Evolutionary conservation across 2,329 filamentous ascomycete species (phyloP), one percentile per base, ranked within the genome.

Genomic region (Curvularia verruculosa): DNA sequence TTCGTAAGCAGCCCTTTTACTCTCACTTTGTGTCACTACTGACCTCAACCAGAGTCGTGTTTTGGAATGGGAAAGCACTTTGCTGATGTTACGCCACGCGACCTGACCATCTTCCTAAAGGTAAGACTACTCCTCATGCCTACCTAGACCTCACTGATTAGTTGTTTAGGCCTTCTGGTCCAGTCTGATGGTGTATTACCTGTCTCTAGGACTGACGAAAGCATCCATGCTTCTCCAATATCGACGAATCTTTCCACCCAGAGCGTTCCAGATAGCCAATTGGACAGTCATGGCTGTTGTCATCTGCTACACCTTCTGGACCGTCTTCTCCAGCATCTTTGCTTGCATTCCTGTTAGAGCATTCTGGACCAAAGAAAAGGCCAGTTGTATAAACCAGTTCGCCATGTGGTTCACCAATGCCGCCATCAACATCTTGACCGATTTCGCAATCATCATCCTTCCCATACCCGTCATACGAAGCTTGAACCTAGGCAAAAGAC

Each of bases 401-500:
- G 67, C 66, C 3, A 66, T 72, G 56, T 75, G 73, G 70, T 68
- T 68, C 29, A 58, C 55, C n/a, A 58, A 58, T 21, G 55, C 55
- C 26, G 50, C 54, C 0, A 66, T 75, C 49, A 76, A 75, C 41
- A 75, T 77, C 29, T 10, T 59, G 7, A 72, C 70, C 7, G 74
- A 77, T 40, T 69, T 77, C 23, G 60, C 64, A 9, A 68, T 75
- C 47, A 74, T 75, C 13, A 43, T 75, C 1, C 63, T 76, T 0
- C 74, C 74, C 1, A 75, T 77, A 55, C 73, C 72, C 1, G 68
- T 75, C 1, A 70, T 77, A 26, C 53, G 62, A 44, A 67, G 66
- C 10, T 56, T 79, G 45, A 74, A 72, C 18, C 64, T 79, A 21
- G 69, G 72, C 9, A 60, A 57, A 15, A 60, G 66, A 23, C 74